Base-by-base conservation (phyloP, 78 protist species). In the Anaeramoeba flamelloides region DNA sequence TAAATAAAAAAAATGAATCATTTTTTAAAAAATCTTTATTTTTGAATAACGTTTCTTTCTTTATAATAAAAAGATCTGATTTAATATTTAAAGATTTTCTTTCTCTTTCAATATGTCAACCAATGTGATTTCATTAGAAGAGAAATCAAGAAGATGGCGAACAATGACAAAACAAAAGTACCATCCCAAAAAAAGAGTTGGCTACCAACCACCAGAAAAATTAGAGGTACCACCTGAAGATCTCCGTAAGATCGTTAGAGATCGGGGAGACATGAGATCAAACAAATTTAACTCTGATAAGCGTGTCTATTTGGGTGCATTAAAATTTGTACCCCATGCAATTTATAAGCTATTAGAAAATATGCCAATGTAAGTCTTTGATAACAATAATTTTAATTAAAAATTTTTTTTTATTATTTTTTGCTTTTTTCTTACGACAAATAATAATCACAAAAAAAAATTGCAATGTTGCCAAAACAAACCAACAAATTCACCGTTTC, bases 261-360 rank as follows among this genome's bases (percentile, higher is more conserved):
- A 94, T 81, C 98, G 95, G 87, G 99, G 99, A 2, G 99, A 98
- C 80, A 90, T 98, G 97, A 83, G 93, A 31, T 79, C 36, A 87
- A 84, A 81, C 69, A 94, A 90, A 84, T 97, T 90, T 84, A 79
- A 92, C 4, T 91, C 94, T 41, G 98, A 97, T 84, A 94, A 94
- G 82, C 91, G 99, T 30, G 94, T 96, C 30, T 95, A 95, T 74
- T 88, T 98, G 32, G 99, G 99, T 0, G 99, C 98, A 3, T 84
- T 98, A 53, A 94, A 94, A 86, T 82, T 36, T 2, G 33, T 80
- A 36, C 99, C 99, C 0, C 98, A 94, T 83, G 99, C 99, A 1
- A 84, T 93, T 0, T 77, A 89, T 83, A 98, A 98, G 89, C 89
- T 98, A 2, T 85, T 98, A 8, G 99, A 98, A 82, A 96, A 96